A percentile compares a stretch with the other conserved stretches of the same genome.
Conservation (phyloP, 208 protist genomes). For the Leishmania turanica region DNA sequence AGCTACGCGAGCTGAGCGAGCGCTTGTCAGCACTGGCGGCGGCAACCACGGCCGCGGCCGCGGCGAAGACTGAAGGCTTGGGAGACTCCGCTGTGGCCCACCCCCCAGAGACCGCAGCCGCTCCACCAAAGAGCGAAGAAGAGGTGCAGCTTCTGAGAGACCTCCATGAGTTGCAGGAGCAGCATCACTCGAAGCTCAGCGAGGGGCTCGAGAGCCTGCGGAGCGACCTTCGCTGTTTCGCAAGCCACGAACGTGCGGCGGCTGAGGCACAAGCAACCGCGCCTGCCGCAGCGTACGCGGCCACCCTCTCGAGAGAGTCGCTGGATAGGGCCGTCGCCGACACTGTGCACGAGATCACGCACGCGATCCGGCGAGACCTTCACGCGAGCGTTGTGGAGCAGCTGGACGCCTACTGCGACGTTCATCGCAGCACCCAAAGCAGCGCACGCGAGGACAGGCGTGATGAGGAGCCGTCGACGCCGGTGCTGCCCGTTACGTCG, state of each 20-base stretch:
- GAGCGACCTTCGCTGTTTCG: constrained; percentile 4
- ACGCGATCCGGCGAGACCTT: constrained; percentile 7
- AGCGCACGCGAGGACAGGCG: neutral
- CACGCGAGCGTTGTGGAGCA: constrained; percentile 17
- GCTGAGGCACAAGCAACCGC: neutral
- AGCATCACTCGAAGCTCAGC: constrained; percentile 12
- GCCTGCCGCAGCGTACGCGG: no score
- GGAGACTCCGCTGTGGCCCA: neutral
- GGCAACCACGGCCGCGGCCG: neutral
- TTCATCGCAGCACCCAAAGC: constrained; percentile 7
- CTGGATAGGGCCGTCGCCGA: constrained; percentile 1
- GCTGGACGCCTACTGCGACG: constrained; percentile 36
- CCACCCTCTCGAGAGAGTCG: constrained; percentile 3
- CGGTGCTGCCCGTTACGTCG: constrained; percentile 30
- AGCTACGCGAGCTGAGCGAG: constrained; percentile 23
- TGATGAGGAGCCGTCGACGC: constrained; percentile 13
- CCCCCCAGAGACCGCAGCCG: neutral
- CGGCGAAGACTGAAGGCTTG: neutral
- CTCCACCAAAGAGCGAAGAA: constrained; percentile 4
- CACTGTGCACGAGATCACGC: constrained; percentile 6
- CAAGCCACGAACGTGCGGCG: neutral
- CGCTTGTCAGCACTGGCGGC: constrained; percentile 8
- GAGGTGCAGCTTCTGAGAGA: constrained; percentile 15
- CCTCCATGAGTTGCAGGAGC: constrained; percentile 15
- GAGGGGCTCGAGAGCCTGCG: constrained; percentile 8